Evolutionary conservation across 2,329 filamentous ascomycete species (phyloP).

Genomic region (Fusarium sublunatum): DNA sequence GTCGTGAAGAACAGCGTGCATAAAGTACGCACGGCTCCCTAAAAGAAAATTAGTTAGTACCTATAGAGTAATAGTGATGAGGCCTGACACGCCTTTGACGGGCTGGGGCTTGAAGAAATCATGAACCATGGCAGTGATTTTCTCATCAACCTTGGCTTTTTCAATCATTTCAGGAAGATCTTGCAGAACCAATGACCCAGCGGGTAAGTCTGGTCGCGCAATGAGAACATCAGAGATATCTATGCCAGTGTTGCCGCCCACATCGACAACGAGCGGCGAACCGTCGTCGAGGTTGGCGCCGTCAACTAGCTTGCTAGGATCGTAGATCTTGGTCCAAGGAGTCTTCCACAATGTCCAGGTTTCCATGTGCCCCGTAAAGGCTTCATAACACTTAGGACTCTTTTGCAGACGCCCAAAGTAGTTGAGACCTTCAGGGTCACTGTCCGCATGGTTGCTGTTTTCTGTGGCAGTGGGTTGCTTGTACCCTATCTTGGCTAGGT

Average conservation of each 20-base stretch:
- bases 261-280: slow-evolving; percentile 28
- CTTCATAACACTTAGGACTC: slow-evolving; percentile 33
- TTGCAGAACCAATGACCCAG: slow-evolving; percentile 20
- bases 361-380: slow-evolving; percentile 35
- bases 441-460: slow-evolving; percentile 16
- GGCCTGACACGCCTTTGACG: slow-evolving; percentile 6
- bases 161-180: slow-evolving; percentile 35
- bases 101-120: slow-evolving; percentile 37
- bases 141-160: slow-evolving; percentile 14
- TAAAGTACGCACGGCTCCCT: slow-evolving; percentile 57
- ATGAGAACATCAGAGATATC: slow-evolving; percentile 31
- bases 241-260: slow-evolving; percentile 34
- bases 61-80: neutral
- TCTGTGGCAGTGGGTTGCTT: slow-evolving; percentile 22
- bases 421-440: slow-evolving; percentile 29
- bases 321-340: slow-evolving; percentile 36
- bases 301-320: slow-evolving; percentile 16
- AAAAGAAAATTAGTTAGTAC: neutral
- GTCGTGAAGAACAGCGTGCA: slow-evolving; percentile 62
- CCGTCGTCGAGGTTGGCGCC: slow-evolving; percentile 12
- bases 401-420: slow-evolving; percentile 34
- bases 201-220: slow-evolving; percentile 3
- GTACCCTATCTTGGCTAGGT: slow-evolving; percentile 25
- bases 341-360: slow-evolving; percentile 37
- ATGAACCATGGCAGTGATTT: slow-evolving; percentile 20